A percentile compares a stretch with the other conserved stretches of the same genome.
These are phyloP conservation scores for Coniella lustricola DNA, from an alignment of 2,329 filamentous ascomycete species.

Conservation along the genomic window DNA sequence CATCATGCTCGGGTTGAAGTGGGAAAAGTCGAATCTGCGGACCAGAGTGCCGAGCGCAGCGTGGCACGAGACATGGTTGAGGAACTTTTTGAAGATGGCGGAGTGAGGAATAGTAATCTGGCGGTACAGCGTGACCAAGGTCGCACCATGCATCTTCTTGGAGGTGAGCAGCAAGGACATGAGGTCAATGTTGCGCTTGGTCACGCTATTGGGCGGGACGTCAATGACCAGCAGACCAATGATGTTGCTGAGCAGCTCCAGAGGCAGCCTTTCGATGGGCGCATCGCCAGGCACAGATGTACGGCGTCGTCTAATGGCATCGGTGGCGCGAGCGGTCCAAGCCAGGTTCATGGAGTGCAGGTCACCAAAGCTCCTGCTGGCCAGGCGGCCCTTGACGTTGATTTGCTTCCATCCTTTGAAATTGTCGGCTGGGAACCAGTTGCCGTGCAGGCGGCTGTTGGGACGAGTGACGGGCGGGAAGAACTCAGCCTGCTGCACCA, in stretches of 20 bases:
- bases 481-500: conserved; percentile 39
- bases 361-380: conserved; percentile 56
- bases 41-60: conserved; percentile 67
- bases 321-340: conserved; percentile 37
- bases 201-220: conserved; percentile 65
- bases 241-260: conserved; percentile 65
- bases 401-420: conserved; percentile 60
- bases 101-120: conserved; percentile 80
- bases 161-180: conserved; percentile 72
- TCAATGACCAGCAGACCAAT: conserved; percentile 69
- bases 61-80: conserved; percentile 60
- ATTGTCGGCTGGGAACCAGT: conserved; percentile 50
- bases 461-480: conserved; percentile 48
- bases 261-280: conserved; percentile 59
- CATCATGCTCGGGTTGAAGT: conserved; percentile 74
- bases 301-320: conserved; percentile 15
- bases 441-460: conserved; percentile 49
- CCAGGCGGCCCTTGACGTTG: conserved; percentile 49
- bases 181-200: conserved; percentile 69
- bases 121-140: conserved; percentile 67
- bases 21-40: conserved; percentile 73
- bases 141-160: conserved; percentile 64
- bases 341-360: conserved; percentile 48
- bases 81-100: conserved; percentile 74
- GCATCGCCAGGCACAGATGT: conserved; percentile 37